Conservation (phyloP, 139 green algal species). For the Chloropicon primus region DNA sequence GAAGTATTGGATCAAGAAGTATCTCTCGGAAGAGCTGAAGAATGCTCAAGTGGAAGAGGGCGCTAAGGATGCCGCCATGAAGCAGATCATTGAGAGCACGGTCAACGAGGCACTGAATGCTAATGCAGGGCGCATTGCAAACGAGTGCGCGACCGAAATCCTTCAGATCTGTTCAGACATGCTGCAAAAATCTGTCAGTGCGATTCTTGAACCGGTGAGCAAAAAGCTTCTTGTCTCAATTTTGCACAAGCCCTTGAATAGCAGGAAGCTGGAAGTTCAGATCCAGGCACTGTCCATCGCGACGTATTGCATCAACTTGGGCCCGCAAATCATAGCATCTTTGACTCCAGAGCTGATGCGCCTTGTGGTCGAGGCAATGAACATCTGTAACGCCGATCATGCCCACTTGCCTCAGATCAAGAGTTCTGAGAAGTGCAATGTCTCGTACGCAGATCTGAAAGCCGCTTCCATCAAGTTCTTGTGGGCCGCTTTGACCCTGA, state of each 20-base stretch:
- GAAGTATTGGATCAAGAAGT: not conserved
- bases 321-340: not conserved
- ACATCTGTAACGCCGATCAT: slow-evolving; percentile 1
- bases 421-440: not conserved
- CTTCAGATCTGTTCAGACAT: not conserved
- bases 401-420: slow-evolving; percentile 1
- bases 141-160: not conserved
- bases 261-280: slow-evolving; percentile 3
- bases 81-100: not conserved
- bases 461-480: slow-evolving; percentile 64
- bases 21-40: not conserved
- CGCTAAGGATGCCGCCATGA: not conserved
- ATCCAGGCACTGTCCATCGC: not conserved
- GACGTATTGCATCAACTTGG: not conserved
- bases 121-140: not conserved
- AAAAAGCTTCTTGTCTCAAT: slow-evolving; percentile 6
- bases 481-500: slow-evolving; percentile 46
- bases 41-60: not conserved
- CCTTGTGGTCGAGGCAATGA: not conserved
- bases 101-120: not conserved
- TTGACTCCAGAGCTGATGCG: slow-evolving; percentile 1
- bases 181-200: not conserved
- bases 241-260: not conserved
- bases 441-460: not conserved
- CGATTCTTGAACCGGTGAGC: not conserved